Conservation (phyloP, 2,329 filamentous ascomycete species). For the Fusarium mangiferae region DNA sequence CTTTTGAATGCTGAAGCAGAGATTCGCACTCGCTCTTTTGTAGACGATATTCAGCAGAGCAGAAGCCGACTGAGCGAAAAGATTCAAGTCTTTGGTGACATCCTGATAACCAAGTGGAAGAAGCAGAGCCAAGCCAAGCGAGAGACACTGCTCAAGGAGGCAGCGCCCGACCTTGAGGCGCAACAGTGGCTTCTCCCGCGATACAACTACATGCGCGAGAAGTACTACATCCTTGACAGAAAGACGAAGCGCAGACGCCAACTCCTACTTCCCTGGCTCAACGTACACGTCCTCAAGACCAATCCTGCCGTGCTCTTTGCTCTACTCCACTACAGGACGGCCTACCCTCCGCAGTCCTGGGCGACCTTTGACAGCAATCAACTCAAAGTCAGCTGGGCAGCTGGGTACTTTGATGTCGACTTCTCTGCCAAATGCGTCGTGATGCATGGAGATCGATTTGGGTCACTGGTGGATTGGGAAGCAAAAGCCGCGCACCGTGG, state of each 20-base stretch:
- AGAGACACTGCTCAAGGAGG: fast-evolving
- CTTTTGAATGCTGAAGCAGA: too few species aligned
- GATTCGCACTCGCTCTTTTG: too few species aligned
- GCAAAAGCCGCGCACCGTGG: fast-evolving
- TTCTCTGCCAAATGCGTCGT: background rate
- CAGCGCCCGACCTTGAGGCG: fast-evolving
- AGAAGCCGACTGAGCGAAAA: too few species aligned
- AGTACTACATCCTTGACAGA: fast-evolving
- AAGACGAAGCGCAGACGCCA: fast-evolving
- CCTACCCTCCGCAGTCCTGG: background rate
- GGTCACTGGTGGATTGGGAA: background rate
- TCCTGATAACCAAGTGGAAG: fast-evolving
- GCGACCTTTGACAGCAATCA: fast-evolving
- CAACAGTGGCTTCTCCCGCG: fast-evolving
- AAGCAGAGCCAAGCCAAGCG: fast-evolving
- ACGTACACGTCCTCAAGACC: background rate
- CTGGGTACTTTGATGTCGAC: fast-evolving
- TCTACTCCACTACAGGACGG: fast-evolving
- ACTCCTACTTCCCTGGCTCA: background rate
- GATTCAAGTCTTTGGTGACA: fast-evolving
- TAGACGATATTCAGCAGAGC: too few species aligned
- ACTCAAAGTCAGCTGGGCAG: fast-evolving
- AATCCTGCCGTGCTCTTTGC: fast-evolving
- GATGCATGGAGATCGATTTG: fast-evolving
- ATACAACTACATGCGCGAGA: fast-evolving